Base-by-base conservation (phyloP, 176 grass and related monocot genomes). In the Paspalum notatum region DNA sequence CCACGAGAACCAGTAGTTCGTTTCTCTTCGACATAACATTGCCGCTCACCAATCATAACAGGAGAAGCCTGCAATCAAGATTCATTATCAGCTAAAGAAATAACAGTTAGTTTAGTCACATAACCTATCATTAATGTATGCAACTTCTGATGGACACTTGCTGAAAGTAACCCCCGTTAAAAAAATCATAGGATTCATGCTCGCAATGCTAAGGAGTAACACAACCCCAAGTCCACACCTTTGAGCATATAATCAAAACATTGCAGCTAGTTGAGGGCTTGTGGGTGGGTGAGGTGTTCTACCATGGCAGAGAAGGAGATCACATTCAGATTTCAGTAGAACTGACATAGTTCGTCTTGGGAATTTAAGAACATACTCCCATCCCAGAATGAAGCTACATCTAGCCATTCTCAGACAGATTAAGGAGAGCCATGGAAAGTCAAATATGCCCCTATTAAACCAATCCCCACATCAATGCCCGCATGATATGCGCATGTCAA, bases 1-100 rank as follows among this genome's bases (percentile, higher is more conserved):
- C 97, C 97, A 85, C 97, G 88, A 62, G 93, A 77, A 82, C 84
- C 87, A 79, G 76, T 74, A 57, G 91, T 75, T 84, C 97, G 83
- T 82, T 99, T 99, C 89, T 96, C 97, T 84, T 99, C 88, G 0
- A 99, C 85, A 12, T 81, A 82, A 54, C 86, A 90, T 74, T 87
- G 89, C 1, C 89, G 80, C 20, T 90, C 93, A 79, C 73, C 68
- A n/a, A 99, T 93, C 72, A 78, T 87, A 67, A 99, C 80, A 75
- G 93, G 93, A 54, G 97, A 96, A 86, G 87, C 93, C 97, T 99
- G 85, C 65, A 79, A 75, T 70, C 59, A 65, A 62, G 49, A 53
- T 16, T 61, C 39, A 32, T 43, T 72, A 58, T 72, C 12, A 86
- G 32, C 49, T 37, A 71, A 80, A 79, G 15, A 54, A 55, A 18